Base-by-base conservation (phyloP, 441 rosid genomes). In the Aleurites moluccanus region DNA sequence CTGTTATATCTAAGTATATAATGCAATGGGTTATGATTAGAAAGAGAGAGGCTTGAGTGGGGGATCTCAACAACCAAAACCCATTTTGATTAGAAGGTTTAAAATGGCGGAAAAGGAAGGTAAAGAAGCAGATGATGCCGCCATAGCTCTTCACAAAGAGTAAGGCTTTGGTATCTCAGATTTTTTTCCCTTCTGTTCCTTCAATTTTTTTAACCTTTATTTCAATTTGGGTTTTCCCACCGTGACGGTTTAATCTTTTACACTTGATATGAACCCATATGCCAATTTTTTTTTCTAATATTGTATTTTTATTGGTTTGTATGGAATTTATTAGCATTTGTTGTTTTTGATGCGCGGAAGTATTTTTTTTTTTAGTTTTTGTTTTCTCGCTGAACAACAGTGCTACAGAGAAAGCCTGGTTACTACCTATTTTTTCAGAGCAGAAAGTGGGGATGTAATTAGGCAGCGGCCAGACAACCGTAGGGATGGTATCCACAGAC, bases 381-480 rank as follows among this genome's bases (percentile, higher is more conserved):
- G 82, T 69, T 84, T 80, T 78, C 75, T 78, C 65, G 49, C 49
- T 3, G 15, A 52, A 30, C 87, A 81, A 82, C 77, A 5, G 68
- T 86, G 92, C 90, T n/a, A 86, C 49, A 88, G 16, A 4, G 70
- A 86, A 86, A 56, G 90, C 79, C 76, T 66, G 27, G 45, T 72
- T 56, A 33, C 27, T 18, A 8, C 55, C 42, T 40, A 15, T 60
- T 63, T 60, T 64, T 30, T 74, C 69, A 28, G 21, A 25, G 49
- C 65, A 64, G 59, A 67, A 0, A 13, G 3, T n/a, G 23, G 47
- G 62, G 0, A 38, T 30, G 69, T 45, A 70, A 60, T 76, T 25
- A 72, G 82, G 83, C 87, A 74, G 85, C 87, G 90, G 88, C 81
- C 90, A 86, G 88, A 86, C 92, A 88, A 88, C 90, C 87, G 85